Conservation (phyloP, 257 asterid species). For the Solanum tarapatanum region DNA sequence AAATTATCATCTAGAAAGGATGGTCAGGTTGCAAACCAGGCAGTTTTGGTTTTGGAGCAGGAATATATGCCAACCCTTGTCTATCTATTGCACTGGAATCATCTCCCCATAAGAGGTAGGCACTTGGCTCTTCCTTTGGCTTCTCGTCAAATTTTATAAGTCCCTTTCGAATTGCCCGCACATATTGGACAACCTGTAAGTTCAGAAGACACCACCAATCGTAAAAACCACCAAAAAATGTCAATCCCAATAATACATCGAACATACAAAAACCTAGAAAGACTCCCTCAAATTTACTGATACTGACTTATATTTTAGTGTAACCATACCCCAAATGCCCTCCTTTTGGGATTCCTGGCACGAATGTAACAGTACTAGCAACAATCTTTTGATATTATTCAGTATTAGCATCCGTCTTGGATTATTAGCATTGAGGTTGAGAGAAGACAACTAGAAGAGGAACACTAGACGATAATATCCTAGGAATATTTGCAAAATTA, state of each 20-base stretch:
- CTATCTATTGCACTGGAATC: slow-evolving; percentile 63
- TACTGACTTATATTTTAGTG: background rate
- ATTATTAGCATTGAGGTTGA: background rate
- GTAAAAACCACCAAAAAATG: background rate
- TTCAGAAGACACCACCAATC: background rate
- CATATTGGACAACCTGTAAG: slow-evolving; percentile 55
- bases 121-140: slow-evolving; percentile 59
- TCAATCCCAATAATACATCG: background rate
- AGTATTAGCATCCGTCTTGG: background rate
- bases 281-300: background rate
- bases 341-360: background rate
- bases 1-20: background rate
- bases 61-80: slow-evolving; percentile 78
- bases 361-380: background rate
- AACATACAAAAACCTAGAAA: background rate
- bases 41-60: slow-evolving; percentile 84
- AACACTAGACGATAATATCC: background rate
- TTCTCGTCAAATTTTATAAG: slow-evolving; percentile 61
- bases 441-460: background rate
- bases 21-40: slow-evolving; percentile 39
- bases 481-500: background rate
- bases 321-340: background rate
- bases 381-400: background rate
- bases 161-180: slow-evolving; percentile 79
- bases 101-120: slow-evolving; percentile 70